Base-by-base conservation (phyloP, 345 rosid species). In the Boechera divaricarpa region DNA sequence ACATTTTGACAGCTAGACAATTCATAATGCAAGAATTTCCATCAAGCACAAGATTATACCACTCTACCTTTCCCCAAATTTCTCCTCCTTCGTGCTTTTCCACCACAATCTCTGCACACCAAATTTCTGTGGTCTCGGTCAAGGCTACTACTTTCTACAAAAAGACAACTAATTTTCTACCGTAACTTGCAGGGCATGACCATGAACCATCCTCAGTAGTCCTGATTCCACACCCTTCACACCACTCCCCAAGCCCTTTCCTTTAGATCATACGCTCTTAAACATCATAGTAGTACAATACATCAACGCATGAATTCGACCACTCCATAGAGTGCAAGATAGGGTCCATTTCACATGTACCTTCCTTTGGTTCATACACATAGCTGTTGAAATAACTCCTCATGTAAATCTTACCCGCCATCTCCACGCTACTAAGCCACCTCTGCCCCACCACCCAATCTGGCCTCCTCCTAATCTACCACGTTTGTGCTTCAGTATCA, bases 401-500 rank as follows among this genome's bases (percentile, higher is more conserved):
- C 55, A 70, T 58, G 66, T 70, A 58, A 21, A 58, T 58, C 16
- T 18, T 58, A 57, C 56, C 66, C 2, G 33, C 54, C 42, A 58
- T 58, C 35, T 44, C 66, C 24, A 70, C 74, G 12, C 74, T 70
- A 41, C 64, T 42, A 41, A 69, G 28, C 54, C 53, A 69, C 64
- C 39, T 69, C 53, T 55, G 63, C 2, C 11, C 38, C 16, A 69
- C 63, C 7, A n/a, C 29, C 54, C 42, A 69, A 2, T 16, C 3
- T 26, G 16, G 16, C 4, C 52, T 69, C 39, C 0, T 26, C 18
- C 18, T 16, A 16, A 42, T 32, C 41, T 29, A 2, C 73, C 73
- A 69, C 11, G 26, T 41, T 7, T 29, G 2, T 31, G 44, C 21
- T 13, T 32, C n/a, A 9, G 21, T 21, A 70, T 58, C 74, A 58